Base-by-base conservation (phyloP, 169 alveolate genomes). In the Plasmodium yoelii region DNA sequence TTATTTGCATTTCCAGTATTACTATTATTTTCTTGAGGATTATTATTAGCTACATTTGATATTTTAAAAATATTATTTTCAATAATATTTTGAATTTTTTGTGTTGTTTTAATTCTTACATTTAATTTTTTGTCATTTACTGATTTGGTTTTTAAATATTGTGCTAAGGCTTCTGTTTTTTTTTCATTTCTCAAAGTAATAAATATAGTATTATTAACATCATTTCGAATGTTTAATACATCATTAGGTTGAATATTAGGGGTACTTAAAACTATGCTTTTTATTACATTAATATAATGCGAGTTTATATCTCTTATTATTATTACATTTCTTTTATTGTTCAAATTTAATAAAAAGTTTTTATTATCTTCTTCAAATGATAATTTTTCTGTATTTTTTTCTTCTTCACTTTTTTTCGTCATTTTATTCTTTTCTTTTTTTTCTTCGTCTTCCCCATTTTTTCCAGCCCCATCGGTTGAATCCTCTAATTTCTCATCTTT, bases 161-260 rank as follows among this genome's bases (percentile, higher is more conserved):
- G 87, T 39, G 91, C 91, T 46, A 84, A 42, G 0, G 73, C 12
- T 49, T 84, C 91, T 28, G 91, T 84, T 47, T 84, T 84, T 13
- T 84, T 84, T 47, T 67, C 87, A 84, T 84, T 69, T 73, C 57
- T 84, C 10, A 84, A n/a, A 49, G 91, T 84, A 51, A 84, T 84
- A 61, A 84, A 84, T 7, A 84, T 84, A 34, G 91, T 84, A 72
- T 84, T 84, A 56, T 84, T 84, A n/a, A 67, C 68, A 51, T 84
- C 91, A 44, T 70, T 84, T 61, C 87, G 44, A 12, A 84, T 56
- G 63, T 69, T 70, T 49, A 67, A 61, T 12, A 84, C 73, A 22
- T 84, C 91, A n/a, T 18, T 59, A 34, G 67, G 18, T 39, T 84
- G 84, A 39, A 84, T 84, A 57, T 60, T 59, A 22, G 91, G 86